These are phyloP conservation scores for Rhodotorula sp. DNA, from an alignment of 1,284 basidiomycete genomes.

Conservation along the genomic window DNA sequence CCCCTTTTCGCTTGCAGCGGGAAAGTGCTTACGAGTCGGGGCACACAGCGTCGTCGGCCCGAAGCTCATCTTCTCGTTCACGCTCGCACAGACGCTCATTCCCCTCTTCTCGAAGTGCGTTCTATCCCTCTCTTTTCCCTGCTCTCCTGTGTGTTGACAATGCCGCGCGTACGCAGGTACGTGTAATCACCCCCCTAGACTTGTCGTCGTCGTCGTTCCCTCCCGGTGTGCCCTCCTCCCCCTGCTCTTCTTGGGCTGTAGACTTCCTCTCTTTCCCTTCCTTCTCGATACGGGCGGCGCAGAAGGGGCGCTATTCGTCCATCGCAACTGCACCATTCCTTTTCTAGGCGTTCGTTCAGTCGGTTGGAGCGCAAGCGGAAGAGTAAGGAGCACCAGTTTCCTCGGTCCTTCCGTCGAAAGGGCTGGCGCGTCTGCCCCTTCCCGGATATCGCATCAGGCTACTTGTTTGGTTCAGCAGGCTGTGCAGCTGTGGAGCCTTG, in stretches of 20 bases:
- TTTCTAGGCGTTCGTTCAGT: too few relatives aligned
- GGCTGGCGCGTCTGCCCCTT: too few relatives aligned
- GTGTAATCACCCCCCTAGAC: neutral
- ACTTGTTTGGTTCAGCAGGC: too few relatives aligned
- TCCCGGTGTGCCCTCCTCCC: neutral
- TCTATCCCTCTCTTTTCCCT: neutral
- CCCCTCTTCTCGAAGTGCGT: constrained; percentile 64
- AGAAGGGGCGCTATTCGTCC: too few relatives aligned
- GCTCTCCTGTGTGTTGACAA: neutral
- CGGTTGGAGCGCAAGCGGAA: too few relatives aligned
- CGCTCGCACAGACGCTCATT: constrained; percentile 92
- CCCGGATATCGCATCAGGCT: too few relatives aligned
- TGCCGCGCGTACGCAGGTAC: neutral
- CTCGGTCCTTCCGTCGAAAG: too few relatives aligned
- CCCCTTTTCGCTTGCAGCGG: neutral
- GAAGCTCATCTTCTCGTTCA: constrained; percentile 97
- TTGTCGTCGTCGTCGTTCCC: neutral
- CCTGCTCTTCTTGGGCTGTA: neutral
- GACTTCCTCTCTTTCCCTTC: neutral
- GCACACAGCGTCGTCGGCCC: constrained; percentile 85
- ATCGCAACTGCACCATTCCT: neutral
- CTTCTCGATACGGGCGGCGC: neutral
- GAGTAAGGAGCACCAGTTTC: too few relatives aligned
- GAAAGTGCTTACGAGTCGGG: neutral
- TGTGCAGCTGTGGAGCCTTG: too few relatives aligned